Evolutionary conservation across 768 basidiomycete species (phyloP).

Genomic region (Boletus bicolor): DNA sequence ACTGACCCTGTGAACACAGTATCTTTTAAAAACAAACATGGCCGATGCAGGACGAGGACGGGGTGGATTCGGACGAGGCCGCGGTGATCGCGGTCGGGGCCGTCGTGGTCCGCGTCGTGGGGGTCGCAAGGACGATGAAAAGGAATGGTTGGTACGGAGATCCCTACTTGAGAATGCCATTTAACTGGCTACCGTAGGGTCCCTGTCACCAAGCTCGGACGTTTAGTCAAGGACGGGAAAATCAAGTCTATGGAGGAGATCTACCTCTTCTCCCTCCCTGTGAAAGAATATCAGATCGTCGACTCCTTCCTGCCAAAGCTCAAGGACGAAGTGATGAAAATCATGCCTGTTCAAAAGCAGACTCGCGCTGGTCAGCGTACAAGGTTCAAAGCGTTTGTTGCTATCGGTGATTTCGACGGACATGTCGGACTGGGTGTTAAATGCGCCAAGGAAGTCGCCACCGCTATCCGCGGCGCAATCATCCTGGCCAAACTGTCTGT

Average conservation of each 20-base stretch:
- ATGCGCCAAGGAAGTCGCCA: constrained; percentile 99
- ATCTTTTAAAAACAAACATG: constrained; percentile 44
- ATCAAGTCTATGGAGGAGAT: constrained; percentile 99
- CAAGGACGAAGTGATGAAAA: constrained; percentile 99
- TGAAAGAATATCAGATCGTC: constrained; percentile 99
- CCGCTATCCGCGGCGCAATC: constrained; percentile 99
- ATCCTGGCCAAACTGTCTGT: constrained; percentile 97
- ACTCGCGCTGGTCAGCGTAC: constrained; percentile 99
- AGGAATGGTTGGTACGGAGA: constrained; percentile 81
- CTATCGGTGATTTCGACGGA: constrained; percentile 97
- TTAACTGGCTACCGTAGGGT: constrained; percentile 52
- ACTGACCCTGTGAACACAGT: constrained; percentile 29
- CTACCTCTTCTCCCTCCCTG: constrained; percentile 99
- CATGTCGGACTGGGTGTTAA: constrained; percentile 99
- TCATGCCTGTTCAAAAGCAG: constrained; percentile 99
- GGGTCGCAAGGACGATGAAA: constrained; percentile 98
- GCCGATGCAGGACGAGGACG: constrained; percentile 92
- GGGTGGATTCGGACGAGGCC: constrained; percentile 86
- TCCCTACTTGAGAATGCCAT: constrained; percentile 1
- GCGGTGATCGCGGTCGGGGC: constrained; percentile 63
- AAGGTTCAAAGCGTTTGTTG: constrained; percentile 99
- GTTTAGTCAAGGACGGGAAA: constrained; percentile 98
- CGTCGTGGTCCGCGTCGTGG: constrained; percentile 87
- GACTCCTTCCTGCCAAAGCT: constrained; percentile 99
- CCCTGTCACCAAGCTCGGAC: constrained; percentile 98